Evolutionary conservation across 768 basidiomycete genomes (phyloP).

Genomic region (Pulveroboletus sp.): DNA sequence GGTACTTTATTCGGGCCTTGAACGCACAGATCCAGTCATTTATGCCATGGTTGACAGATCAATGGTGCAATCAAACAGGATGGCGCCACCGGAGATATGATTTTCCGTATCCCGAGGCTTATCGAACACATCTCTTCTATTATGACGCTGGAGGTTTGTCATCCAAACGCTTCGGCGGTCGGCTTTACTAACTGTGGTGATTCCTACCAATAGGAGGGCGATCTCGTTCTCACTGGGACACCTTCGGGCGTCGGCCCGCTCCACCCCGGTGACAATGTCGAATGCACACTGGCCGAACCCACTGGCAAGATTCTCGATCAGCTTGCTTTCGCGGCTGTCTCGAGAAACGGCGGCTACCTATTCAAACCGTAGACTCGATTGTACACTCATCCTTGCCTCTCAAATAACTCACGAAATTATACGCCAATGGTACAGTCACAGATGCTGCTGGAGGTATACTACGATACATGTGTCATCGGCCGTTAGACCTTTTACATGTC

Average conservation of each 20-base stretch:
- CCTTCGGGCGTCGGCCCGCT: constrained; percentile 87
- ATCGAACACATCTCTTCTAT: constrained; percentile 92
- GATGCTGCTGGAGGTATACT: not conserved
- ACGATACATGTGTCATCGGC: constrained; percentile 3
- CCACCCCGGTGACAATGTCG: constrained; percentile 69
- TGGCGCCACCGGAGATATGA: constrained; percentile 85
- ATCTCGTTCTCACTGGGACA: constrained; percentile 88
- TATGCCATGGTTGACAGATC: constrained; percentile 46
- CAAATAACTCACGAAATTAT: constrained; percentile 12
- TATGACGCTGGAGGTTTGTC: constrained; percentile 87
- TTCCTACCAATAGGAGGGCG: constrained; percentile 62
- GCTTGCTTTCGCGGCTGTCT: constrained; percentile 61
- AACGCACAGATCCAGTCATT: not conserved
- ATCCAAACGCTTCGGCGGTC: not conserved
- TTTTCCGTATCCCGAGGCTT: constrained; percentile 83
- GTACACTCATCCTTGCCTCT: not conserved
- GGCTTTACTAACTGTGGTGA: not conserved
- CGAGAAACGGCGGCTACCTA: constrained; percentile 66
- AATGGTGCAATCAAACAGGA: constrained; percentile 82
- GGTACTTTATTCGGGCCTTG: constrained; percentile 35
- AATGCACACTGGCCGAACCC: constrained; percentile 61
- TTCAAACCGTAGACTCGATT: constrained; percentile 35
- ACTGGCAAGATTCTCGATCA: constrained; percentile 53
- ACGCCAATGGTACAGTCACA: constrained; percentile 12
- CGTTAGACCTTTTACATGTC: too few relatives aligned